Conservation (phyloP, 108 stramenopile species). For the Fragilaria crotonensis region DNA sequence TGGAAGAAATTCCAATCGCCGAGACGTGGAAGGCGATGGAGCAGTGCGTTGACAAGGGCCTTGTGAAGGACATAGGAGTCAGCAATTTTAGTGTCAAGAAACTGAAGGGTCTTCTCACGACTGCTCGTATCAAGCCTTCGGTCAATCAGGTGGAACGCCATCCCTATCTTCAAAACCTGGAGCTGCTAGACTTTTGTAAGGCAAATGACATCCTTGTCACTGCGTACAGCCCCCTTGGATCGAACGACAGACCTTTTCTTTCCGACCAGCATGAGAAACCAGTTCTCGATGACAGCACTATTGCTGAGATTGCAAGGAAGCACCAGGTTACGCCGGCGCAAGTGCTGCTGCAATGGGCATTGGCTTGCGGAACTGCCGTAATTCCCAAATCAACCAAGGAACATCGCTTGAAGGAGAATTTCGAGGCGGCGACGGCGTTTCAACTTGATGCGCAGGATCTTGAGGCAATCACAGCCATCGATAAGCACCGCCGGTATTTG, state of each 20-base stretch:
- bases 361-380: constrained; percentile 37
- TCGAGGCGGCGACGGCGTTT: constrained; percentile 3
- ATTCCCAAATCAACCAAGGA: constrained; percentile 52
- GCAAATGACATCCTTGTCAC: constrained; percentile 58
- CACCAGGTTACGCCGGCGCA: constrained; percentile 46
- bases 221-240: constrained; percentile 70
- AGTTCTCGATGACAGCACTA: constrained; percentile 29
- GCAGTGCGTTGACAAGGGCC: constrained; percentile 22
- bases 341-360: constrained; percentile 61
- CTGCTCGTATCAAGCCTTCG: constrained; percentile 4
- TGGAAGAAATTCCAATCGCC: constrained; percentile 16
- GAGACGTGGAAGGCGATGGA: constrained; percentile 54
- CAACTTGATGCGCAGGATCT: constrained; percentile 8
- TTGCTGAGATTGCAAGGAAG: constrained; percentile 36
- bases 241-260: background rate
- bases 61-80: constrained; percentile 42
- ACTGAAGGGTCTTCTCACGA: constrained; percentile 16
- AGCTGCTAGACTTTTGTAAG: constrained; percentile 63
- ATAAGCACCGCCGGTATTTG: constrained; percentile 16
- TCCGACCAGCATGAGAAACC: background rate
- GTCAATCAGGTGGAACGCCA: constrained; percentile 60
- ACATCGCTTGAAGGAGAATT: constrained; percentile 49
- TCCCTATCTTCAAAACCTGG: constrained; percentile 53
- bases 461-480: constrained; percentile 10
- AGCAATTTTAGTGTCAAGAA: constrained; percentile 48